Conservation (phyloP, 2,329 filamentous ascomycete species). For the Fusarium keratoplasticum region DNA sequence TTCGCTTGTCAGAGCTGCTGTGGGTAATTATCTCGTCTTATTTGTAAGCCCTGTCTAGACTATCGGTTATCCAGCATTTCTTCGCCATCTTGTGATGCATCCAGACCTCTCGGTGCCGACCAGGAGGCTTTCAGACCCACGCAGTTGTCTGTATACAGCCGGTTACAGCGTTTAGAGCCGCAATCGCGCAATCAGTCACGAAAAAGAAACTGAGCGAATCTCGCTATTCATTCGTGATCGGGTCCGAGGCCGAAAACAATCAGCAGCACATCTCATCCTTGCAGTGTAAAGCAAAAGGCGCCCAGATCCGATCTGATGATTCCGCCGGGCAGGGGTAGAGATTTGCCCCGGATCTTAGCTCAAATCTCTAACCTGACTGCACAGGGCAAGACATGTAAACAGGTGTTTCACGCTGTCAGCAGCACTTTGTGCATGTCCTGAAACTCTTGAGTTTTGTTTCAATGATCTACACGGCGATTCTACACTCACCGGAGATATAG, state of each 20-base stretch:
- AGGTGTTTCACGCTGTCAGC: neutral
- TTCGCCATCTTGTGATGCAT: neutral
- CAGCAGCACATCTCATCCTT: neutral
- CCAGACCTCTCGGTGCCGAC: neutral
- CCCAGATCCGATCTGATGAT: neutral
- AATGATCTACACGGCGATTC: neutral
- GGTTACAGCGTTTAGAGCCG: neutral
- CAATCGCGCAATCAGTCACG: neutral
- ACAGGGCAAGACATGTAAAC: neutral
- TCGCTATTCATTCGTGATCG: neutral
- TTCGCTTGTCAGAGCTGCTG: neutral
- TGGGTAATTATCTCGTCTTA: neutral
- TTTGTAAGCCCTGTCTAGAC: conserved; percentile 4
- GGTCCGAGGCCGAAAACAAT: neutral
- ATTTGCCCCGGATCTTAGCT: neutral
- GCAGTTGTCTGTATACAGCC: neutral
- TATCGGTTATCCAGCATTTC: neutral
- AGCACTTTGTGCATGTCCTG: neutral
- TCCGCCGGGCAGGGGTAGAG: neutral
- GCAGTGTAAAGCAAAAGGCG: neutral
- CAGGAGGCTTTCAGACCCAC: neutral
- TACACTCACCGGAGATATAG: neutral
- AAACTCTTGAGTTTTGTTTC: neutral
- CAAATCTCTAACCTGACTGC: neutral
- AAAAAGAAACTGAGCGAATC: neutral